These are phyloP conservation scores for Aquilaria sinensis DNA, from an alignment of 345 rosid species.

Conservation along the genomic window DNA sequence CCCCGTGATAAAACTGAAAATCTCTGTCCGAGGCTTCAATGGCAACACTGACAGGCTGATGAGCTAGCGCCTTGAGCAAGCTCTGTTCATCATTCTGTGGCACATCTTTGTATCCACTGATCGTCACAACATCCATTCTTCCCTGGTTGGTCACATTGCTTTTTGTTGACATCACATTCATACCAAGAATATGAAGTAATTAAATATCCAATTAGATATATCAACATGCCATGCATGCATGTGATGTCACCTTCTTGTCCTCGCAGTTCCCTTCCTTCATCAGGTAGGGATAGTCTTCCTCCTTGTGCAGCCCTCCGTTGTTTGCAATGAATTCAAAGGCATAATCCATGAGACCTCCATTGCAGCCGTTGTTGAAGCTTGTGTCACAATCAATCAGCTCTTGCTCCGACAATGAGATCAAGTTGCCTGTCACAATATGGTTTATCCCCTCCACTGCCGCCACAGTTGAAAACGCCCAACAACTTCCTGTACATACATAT, in stretches of 20 bases:
- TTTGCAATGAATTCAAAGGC: constrained; percentile 65
- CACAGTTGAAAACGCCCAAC: constrained; percentile 92
- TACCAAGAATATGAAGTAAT: no score
- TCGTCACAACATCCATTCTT: constrained; percentile 50
- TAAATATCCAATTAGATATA: no score
- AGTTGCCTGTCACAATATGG: constrained; percentile 64
- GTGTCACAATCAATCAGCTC: constrained; percentile 86
- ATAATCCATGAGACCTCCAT: constrained; percentile 90
- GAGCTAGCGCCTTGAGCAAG: constrained; percentile 64
- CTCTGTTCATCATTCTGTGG: constrained; percentile 53
- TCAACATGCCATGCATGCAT: no score
- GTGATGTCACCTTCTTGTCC: constrained; percentile 33
- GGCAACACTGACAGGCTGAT: constrained; percentile 75
- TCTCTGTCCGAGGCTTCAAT: constrained; percentile 74
- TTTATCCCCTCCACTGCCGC: constrained; percentile 89
- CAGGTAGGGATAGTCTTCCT: constrained; percentile 70
- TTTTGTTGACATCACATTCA: no score
- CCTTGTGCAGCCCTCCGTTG: constrained; percentile 70
- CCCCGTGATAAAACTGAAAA: constrained; percentile 72
- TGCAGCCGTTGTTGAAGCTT: constrained; percentile 66
- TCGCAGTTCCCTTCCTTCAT: constrained; percentile 61
- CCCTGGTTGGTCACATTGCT: constrained; percentile 26
- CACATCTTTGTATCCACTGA: constrained; percentile 64
- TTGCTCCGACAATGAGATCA: constrained; percentile 75
- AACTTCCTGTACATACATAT: constrained; percentile 51